Percentiles rank a stretch among this genome's conserved stretches.
Evolutionary conservation across 345 rosid genomes (phyloP).

Genomic region (Eucalyptus curtisii): DNA sequence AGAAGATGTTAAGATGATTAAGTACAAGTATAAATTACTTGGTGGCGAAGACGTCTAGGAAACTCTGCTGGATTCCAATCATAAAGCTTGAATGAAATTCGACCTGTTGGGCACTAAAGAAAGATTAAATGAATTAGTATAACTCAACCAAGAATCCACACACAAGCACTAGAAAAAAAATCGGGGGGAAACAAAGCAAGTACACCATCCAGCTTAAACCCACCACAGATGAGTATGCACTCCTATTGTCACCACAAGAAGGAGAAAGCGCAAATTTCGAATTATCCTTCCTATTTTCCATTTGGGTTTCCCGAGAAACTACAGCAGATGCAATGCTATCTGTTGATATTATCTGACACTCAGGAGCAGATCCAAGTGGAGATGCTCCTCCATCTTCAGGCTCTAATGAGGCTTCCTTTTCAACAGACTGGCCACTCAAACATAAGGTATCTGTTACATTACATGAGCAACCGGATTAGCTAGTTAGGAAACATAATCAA

Average conservation of each 20-base stretch:
- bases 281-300: constrained; percentile 41
- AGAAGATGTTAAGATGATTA: not conserved
- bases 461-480: not conserved
- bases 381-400: constrained; percentile 48
- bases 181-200: not conserved
- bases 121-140: constrained; percentile 6
- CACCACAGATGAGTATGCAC: constrained; percentile 72
- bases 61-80: constrained; percentile 99
- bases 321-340: constrained; percentile 41
- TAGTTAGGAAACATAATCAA: not conserved
- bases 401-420: constrained; percentile 46
- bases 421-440: constrained; percentile 30
- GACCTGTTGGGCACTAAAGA: constrained; percentile 88
- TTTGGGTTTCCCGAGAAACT: constrained; percentile 42
- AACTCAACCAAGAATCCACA: not conserved
- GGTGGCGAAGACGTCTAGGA: constrained; percentile 97
- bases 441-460: constrained; percentile 28
- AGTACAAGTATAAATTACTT: constrained; percentile 52
- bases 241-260: constrained; percentile 46
- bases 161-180: not conserved
- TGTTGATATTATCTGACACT: constrained; percentile 31
- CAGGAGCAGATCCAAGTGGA: constrained; percentile 26
- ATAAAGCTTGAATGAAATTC: constrained; percentile 95
- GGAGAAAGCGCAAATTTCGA: constrained; percentile 45
- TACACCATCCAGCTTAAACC: constrained; percentile 11